These are phyloP conservation scores for Boletales sp. DNA, from an alignment of 768 basidiomycete species.

Conservation along the genomic window DNA sequence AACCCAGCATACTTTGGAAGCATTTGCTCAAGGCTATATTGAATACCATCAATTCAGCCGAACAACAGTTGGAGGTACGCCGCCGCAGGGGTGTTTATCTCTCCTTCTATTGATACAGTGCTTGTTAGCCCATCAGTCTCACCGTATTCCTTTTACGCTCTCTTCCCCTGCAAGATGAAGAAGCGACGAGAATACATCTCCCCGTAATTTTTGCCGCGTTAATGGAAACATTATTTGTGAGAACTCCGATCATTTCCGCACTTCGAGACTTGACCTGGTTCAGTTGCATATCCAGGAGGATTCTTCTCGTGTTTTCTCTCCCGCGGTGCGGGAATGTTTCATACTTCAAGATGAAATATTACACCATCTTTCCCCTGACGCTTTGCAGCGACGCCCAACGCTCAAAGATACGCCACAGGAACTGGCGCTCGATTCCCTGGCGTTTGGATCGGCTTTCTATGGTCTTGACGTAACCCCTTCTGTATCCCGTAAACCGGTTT, in stretches of 20 bases:
- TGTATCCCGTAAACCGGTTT: constrained; percentile 23
- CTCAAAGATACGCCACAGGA: constrained; percentile 36
- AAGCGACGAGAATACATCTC: constrained; percentile 74
- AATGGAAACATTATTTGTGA: constrained; percentile 61
- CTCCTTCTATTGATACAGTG: constrained; percentile 3
- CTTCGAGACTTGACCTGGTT: constrained; percentile 2
- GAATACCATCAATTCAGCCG: constrained; percentile 47
- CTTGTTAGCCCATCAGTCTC: constrained; percentile 58
- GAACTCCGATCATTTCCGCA: constrained; percentile 6
- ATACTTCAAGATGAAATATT: constrained; percentile 53
- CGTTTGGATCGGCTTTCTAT: constrained; percentile 64
- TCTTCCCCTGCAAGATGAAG: constrained; percentile 83
- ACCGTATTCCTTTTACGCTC: constrained; percentile 68
- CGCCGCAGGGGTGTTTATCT: background rate
- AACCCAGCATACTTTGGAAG: constrained; percentile 87
- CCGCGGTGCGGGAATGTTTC: constrained; percentile 40
- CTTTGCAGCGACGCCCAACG: constrained; percentile 50
- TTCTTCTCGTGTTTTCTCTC: constrained; percentile 31
- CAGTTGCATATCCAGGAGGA: constrained; percentile 39
- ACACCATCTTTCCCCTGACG: constrained; percentile 45
- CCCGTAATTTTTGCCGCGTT: constrained; percentile 75
- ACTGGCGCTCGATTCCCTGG: constrained; percentile 39
- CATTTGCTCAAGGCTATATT: constrained; percentile 60
- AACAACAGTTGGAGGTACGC: constrained; percentile 45
- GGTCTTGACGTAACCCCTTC: constrained; percentile 35